Conservation (phyloP, 768 basidiomycete genomes). For the Russula earlei region DNA sequence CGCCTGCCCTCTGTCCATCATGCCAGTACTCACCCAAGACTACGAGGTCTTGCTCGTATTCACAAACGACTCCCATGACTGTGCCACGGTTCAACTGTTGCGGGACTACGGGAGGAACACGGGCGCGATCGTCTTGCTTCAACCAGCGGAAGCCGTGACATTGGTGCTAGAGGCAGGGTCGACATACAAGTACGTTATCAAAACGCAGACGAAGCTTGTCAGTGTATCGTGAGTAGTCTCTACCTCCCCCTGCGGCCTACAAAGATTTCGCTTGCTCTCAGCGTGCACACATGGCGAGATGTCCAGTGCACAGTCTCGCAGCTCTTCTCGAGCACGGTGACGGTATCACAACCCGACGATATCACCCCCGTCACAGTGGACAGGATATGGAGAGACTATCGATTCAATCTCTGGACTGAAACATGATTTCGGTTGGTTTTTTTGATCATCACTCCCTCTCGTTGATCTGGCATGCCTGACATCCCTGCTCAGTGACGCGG, state of each 20-base stretch:
- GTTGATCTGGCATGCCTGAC: neutral
- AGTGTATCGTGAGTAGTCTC: slow-evolving; percentile 53
- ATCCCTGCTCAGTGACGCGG: neutral
- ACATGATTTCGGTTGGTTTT: slow-evolving; percentile 7
- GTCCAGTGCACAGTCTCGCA: slow-evolving; percentile 52
- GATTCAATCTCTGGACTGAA: slow-evolving; percentile 46
- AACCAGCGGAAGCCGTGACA: slow-evolving; percentile 54
- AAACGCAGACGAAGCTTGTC: slow-evolving; percentile 53
- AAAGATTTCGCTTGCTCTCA: slow-evolving; percentile 22
- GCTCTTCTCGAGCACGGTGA: slow-evolving; percentile 37
- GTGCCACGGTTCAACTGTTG: slow-evolving; percentile 52
- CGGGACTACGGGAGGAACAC: slow-evolving; percentile 52
- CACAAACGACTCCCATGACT: slow-evolving; percentile 59
- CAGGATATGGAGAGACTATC: slow-evolving; percentile 57
- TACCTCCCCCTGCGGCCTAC: neutral
- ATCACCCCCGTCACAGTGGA: slow-evolving; percentile 43
- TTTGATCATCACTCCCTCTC: neutral
- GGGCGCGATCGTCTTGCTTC: slow-evolving; percentile 45
- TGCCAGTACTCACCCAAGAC: slow-evolving; percentile 50
- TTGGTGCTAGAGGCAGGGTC: slow-evolving; percentile 62
- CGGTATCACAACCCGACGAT: slow-evolving; percentile 27
- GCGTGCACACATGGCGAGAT: slow-evolving; percentile 60
- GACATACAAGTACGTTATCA: slow-evolving; percentile 60
- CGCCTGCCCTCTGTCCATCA: slow-evolving; percentile 24
- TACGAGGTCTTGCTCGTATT: slow-evolving; percentile 64